phyloP scores from a whole-genome alignment of 2,329 filamentous ascomycete genomes.

The Colletotrichum endophyticum region DNA sequence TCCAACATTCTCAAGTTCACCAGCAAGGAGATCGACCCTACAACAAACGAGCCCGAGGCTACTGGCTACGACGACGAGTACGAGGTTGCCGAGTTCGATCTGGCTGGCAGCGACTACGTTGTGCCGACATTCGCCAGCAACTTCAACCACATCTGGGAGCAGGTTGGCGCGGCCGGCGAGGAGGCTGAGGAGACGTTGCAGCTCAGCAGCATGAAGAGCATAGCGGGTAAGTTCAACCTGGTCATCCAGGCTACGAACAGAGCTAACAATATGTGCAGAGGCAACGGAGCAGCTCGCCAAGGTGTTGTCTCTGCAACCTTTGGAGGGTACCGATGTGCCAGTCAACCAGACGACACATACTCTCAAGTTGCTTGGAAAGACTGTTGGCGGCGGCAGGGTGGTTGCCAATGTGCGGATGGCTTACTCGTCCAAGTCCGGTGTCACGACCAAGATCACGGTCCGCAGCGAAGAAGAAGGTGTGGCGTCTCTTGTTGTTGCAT shows the following conservation, averaged over 20 bases:
- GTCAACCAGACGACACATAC: conserved; percentile 90
- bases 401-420: conserved; percentile 91
- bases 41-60: conserved; percentile 91
- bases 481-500: conserved; percentile 81
- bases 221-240: conserved; percentile 74
- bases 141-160: conserved; percentile 96
- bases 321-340: conserved; percentile 92
- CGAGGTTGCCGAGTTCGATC: conserved; percentile 90
- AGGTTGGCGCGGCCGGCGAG: conserved; percentile 86
- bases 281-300: conserved; percentile 91
- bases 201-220: conserved; percentile 86
- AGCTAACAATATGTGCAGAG: conserved; percentile 58
- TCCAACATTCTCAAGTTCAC: conserved; percentile 96
- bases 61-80: conserved; percentile 97
- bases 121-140: conserved; percentile 92
- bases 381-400: conserved; percentile 86
- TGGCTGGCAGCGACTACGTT: conserved; percentile 91
- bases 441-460: conserved; percentile 94
- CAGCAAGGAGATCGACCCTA: conserved; percentile 96
- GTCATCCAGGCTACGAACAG: neutral
- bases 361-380: conserved; percentile 96
- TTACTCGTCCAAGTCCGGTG: conserved; percentile 87
- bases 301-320: conserved; percentile 85
- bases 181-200: conserved; percentile 92
- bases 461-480: conserved; percentile 93